A percentile compares a stretch with the other conserved stretches of the same genome.
phyloP scores from a whole-genome alignment of 331 rosid genomes.

The Arachis monticola region DNA sequence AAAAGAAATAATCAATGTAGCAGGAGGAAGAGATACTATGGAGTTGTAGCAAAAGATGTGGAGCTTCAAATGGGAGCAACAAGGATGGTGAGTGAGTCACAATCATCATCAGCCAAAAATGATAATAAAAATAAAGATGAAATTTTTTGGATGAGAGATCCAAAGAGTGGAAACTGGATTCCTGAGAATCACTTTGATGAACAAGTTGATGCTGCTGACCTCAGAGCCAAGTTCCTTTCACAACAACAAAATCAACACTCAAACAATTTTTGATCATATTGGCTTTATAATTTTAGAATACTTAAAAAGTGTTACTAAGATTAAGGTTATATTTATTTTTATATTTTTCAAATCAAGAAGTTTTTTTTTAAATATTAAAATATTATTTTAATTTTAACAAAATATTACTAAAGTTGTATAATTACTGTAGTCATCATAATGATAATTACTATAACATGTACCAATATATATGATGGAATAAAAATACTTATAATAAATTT shows the following conservation, averaged over 20 bases:
- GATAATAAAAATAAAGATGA: slow-evolving; percentile 10
- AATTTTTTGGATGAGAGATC: slow-evolving; percentile 79
- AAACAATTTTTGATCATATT: too few species aligned
- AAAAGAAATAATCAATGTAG: slow-evolving; percentile 10
- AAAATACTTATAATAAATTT: too few species aligned
- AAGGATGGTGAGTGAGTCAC: slow-evolving; percentile 1
- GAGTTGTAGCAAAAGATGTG: slow-evolving; percentile 31
- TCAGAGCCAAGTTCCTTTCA: slow-evolving; percentile 57
- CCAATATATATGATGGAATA: too few species aligned
- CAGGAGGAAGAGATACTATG: slow-evolving; percentile 45
- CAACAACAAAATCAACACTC: slow-evolving; percentile 22
- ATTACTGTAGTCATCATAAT: too few species aligned
- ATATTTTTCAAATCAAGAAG: too few species aligned
- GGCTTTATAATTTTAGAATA: too few species aligned
- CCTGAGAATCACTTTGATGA: slow-evolving; percentile 66
- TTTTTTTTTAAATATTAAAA: too few species aligned
- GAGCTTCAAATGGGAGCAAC: slow-evolving; percentile 30
- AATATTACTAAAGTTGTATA: too few species aligned
- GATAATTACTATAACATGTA: too few species aligned
- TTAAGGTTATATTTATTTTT: too few species aligned
- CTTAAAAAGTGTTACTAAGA: too few species aligned
- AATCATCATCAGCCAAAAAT: background rate
- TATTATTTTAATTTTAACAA: too few species aligned
- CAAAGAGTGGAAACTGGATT: slow-evolving; percentile 73
- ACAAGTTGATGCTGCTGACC: slow-evolving; percentile 50